Percentiles rank a stretch among this genome's conserved stretches.
These are phyloP conservation scores for Lyophyllum decastes DNA, from an alignment of 768 basidiomycete species.

Conservation along the genomic window DNA sequence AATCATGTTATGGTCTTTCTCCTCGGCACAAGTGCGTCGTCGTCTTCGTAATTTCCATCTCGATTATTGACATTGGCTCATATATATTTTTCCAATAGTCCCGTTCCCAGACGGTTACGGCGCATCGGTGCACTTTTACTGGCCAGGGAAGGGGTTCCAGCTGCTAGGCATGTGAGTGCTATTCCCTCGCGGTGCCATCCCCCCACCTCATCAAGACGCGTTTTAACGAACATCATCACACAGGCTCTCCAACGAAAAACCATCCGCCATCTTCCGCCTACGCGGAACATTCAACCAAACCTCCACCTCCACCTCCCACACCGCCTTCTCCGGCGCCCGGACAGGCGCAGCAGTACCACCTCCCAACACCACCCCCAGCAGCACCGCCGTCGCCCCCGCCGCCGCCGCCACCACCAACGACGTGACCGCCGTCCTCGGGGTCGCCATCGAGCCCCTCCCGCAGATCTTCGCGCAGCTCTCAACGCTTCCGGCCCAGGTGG, in stretches of 20 bases:
- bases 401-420: conserved; percentile 41
- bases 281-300: conserved; percentile 59
- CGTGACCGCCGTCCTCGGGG: conserved; percentile 74
- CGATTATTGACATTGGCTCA: background rate
- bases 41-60: background rate
- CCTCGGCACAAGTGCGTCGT: conserved; percentile 65
- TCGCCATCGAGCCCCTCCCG: conserved; percentile 76
- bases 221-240: background rate
- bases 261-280: conserved; percentile 85
- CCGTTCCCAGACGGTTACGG: conserved; percentile 85
- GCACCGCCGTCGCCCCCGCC: no score
- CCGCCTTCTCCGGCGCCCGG: conserved; percentile 37
- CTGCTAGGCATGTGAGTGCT: conserved; percentile 81
- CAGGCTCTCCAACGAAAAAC: conserved; percentile 89
- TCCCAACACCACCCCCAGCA: no score
- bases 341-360: conserved; percentile 11
- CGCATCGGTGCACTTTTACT: conserved; percentile 82
- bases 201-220: background rate
- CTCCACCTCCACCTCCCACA: conserved; percentile 34
- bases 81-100: conserved; percentile 41
- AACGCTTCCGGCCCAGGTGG: conserved; percentile 37
- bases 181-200: no score
- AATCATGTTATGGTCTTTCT: conserved; percentile 89
- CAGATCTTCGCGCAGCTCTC: conserved; percentile 62
- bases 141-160: conserved; percentile 87